Base-by-base conservation (phyloP, 2,329 filamentous ascomycete species). In the Leptodontidium sp. region DNA sequence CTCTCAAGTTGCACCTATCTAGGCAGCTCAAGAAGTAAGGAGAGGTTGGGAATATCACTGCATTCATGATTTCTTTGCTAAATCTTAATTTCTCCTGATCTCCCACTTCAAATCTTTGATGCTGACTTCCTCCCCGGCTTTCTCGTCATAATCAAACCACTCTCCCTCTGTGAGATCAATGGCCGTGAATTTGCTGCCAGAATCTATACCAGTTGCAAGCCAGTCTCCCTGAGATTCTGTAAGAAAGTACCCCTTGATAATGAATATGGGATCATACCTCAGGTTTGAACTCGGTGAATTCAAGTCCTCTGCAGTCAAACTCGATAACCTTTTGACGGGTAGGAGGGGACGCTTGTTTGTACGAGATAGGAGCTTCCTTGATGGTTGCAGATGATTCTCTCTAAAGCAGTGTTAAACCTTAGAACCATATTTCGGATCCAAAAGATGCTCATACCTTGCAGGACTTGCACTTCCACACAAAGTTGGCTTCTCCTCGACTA, bases 381-480 rank as follows among this genome's bases (percentile, higher is more conserved):
- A 99, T 94, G 49, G 89, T 91, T 65, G 95, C 95, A 40, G 94
- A 94, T 21, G 93, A 93, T 79, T 96, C 92, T 80, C 92, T 87
- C 93, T 94, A 17, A 14, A 9, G 9, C 3, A 14, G 3, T 40
- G n/a, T 57, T 40, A 55, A 24, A 45, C 6, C 17, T 61, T 12
- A 53, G 50, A 35, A 64, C 29, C 26, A 49, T 9, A 14, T 47
- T 11, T 9, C 9, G 35, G 43, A 21, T 43, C 21, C 1, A 57
- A 35, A 38, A 45, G 45, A 21, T 55, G 45, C 1, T 47, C 5
- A 26, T n/a, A 96, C 94, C 88, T 96, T 97, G 90, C 96, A 99
- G 79, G 96, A 95, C 82, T 97, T 97, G 87, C 96, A 99, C 80
- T 90, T 94, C 95, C 96, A 99, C n/a, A 99, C 96, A 81, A 99